Evolutionary conservation across 768 basidiomycete species (phyloP), one percentile per base, ranked within the genome.

Genomic region (Tylopilus subfusipes): DNA sequence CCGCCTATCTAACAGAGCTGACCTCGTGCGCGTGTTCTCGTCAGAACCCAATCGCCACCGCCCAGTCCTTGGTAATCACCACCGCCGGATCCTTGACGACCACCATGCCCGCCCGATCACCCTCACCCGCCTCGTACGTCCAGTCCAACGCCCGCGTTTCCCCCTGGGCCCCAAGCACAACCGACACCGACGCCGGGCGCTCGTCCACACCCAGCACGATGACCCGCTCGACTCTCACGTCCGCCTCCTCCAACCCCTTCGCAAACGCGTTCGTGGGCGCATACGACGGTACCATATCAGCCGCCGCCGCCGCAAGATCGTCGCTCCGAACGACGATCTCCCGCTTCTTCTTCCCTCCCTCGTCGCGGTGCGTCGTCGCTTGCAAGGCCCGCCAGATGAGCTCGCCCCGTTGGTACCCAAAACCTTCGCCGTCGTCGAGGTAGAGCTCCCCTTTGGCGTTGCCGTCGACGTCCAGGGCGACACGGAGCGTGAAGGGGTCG

Each of bases 361-460:
- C 42, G 10, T 40, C 36, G n/a, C 19, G n/a, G 31, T 30, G 64
- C 62, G 70, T 69, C 67, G 78, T 70, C 67, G 91, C 85, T 24
- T 64, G 64, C 64, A 95, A 91, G 55, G 78, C 75, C 52, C 92
- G 84, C 91, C 91, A 95, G 55, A 97, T 76, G 67, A 90, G 82
- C 54, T 93, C 78, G 29, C 97, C 97, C 7, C 79, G 66, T 54
- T 81, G 73, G 71, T 94, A 85, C 5, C 78, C 74, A 70, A 84
- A 98, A 0, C 87, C 82, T 48, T 87, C 88, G 14, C 97, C 97
- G 61, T 98, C 97, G 68, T 99, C 97, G 52, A 96, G 81, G 72
- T 98, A 99, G 34, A 99, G 78, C 64, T 95, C 90, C 34, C 97
- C 97, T 2, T 65, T 68, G 0, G 95, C 95, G 29, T 59, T 64